Conservation (phyloP, 2,329 filamentous ascomycete species). For the Penicillium sp. region DNA sequence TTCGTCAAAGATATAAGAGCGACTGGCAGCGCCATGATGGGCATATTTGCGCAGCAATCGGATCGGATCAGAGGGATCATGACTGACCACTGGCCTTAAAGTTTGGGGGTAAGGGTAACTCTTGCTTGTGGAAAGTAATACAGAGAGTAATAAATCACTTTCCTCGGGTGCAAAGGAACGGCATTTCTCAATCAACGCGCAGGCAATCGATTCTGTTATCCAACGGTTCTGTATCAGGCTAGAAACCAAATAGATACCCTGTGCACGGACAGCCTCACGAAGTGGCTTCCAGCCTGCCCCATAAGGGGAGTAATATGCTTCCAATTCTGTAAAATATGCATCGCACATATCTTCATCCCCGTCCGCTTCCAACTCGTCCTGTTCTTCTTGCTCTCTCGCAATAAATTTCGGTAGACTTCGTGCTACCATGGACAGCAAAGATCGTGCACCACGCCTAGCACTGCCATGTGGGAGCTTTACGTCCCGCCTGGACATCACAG, state of each 20-base stretch:
- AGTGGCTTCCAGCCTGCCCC: constrained; percentile 42
- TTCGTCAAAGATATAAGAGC: constrained; percentile 36
- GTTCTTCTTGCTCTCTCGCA: constrained; percentile 36
- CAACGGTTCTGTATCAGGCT: constrained; percentile 38
- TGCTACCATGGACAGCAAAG: constrained; percentile 39
- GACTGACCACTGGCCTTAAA: constrained; percentile 24
- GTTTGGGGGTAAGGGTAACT: constrained; percentile 30
- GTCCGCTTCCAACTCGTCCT: constrained; percentile 35
- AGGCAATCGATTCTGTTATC: constrained; percentile 34
- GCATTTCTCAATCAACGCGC: constrained; percentile 36
- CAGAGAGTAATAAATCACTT: constrained; percentile 36
- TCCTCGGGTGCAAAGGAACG: constrained; percentile 36
- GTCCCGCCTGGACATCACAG: constrained; percentile 19
- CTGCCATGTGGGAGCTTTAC: background rate
- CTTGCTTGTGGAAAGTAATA: constrained; percentile 29
- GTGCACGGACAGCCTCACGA: constrained; percentile 42
- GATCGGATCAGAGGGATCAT: constrained; percentile 27
- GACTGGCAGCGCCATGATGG: constrained; percentile 14
- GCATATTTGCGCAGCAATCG: constrained; percentile 34
- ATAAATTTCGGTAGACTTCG: constrained; percentile 42
- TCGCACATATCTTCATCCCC: constrained; percentile 42
- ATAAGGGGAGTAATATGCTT: constrained; percentile 38
- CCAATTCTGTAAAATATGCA: constrained; percentile 44
- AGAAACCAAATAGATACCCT: constrained; percentile 41
- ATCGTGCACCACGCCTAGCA: constrained; percentile 30